Conservation (phyloP, 2,329 filamentous ascomycete genomes). For the Clarireedia hainanense region DNA sequence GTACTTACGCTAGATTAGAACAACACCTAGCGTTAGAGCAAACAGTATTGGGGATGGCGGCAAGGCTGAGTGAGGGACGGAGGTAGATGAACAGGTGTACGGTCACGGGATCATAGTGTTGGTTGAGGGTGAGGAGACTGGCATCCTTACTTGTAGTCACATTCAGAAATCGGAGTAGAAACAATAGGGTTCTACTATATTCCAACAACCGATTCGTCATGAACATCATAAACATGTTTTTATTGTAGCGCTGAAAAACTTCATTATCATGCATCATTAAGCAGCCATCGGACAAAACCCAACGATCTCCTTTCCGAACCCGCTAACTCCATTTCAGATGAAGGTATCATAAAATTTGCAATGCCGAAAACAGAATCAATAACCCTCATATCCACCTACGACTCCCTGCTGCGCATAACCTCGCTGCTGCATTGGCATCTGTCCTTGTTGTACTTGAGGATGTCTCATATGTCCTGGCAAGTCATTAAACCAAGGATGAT, state of each 20-base stretch:
- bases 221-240: too few relatives aligned
- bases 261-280: constrained; percentile 9
- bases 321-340: constrained; percentile 1
- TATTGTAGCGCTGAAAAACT: not conserved
- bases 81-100: too few relatives aligned
- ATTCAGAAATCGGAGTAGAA: too few relatives aligned
- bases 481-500: constrained; percentile 89
- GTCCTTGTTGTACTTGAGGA: constrained; percentile 18
- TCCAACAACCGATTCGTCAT: too few relatives aligned
- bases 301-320: constrained; percentile 4
- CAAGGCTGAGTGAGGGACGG: too few relatives aligned
- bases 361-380: constrained; percentile 7
- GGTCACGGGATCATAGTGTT: too few relatives aligned
- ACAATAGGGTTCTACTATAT: too few relatives aligned
- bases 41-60: too few relatives aligned
- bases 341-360: constrained; percentile 6
- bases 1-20: too few relatives aligned
- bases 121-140: too few relatives aligned
- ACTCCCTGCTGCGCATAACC: constrained; percentile 1
- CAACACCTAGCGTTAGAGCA: too few relatives aligned
- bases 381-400: not conserved
- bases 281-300: not conserved
- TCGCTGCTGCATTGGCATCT: constrained; percentile 9
- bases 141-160: too few relatives aligned
- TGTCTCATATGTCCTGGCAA: constrained; percentile 32